Evolutionary conservation across 768 basidiomycete genomes (phyloP), one percentile per base, ranked within the genome.

Genomic region (Amanita fuliginea): DNA sequence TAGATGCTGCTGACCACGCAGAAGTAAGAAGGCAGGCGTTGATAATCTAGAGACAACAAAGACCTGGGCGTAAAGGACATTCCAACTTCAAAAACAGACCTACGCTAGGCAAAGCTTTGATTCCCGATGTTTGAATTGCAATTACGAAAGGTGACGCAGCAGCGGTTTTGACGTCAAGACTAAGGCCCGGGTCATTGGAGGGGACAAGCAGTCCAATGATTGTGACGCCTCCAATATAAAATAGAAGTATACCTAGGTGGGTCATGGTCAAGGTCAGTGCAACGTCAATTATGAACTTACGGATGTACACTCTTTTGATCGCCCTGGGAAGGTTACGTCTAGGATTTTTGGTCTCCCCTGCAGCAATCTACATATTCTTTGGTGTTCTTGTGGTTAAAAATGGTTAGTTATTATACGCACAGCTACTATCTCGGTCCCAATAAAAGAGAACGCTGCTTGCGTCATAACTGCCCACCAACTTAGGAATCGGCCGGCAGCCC

Each of bases 381-480:
- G 2, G 6, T 18, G 16, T 51, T 9, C 10, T 41, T 40, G 11
- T 3, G 16, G 36, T 7, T 1, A n/a, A n/a, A n/a, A 33, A 16
- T n/a, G 42, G n/a, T 4, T 6, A 34, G 21, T 6, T 9, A 21
- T 35, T 69, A 77, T 57, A 40, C 39, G 18, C 68, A 87, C 83
- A 24, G 88, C 90, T 36, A 95, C 91, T 59, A 95, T 92, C 64
- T 97, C 94, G 5, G 91, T 93, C 13, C 93, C 94, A 52, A 93
- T 91, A 54, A 68, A 94, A 9, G 89, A 91, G 72, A 94, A 96
- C 11, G 89, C 91, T 3, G 94, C 94, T 55, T 93, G 85, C 6
- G 82, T 80, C 66, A 95, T 62, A 13, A 73, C 71, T 11, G 70
- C 70, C 71, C 70, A 75, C 63, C 67, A 77, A 4, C 71, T 76